Base-by-base conservation (phyloP, 441 rosid genomes). In the Bocquillonia castaneifolia region DNA sequence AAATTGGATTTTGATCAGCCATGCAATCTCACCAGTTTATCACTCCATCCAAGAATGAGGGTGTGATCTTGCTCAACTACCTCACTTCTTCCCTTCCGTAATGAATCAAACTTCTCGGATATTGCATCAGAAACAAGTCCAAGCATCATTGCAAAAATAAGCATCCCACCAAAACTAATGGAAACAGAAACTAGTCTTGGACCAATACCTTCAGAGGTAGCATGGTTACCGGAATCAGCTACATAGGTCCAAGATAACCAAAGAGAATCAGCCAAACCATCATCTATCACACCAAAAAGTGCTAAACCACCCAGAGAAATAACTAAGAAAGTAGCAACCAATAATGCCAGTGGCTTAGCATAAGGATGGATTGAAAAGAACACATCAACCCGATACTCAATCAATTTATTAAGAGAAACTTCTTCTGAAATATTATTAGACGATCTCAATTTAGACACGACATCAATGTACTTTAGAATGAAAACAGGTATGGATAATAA, bases 51-150 rank as follows among this genome's bases (percentile, higher is more conserved):
- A 80, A 88, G 91, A 68, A 88, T 63, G 34, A 88, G 81, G 63
- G 91, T 84, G 82, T 88, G 93, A 60, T 83, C 81, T 67, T 78
- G 85, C 88, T 86, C 88, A 66, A 88, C 85, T 6, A 84, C 91
- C 78, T 81, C 85, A 60, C 93, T 84, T 71, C 75, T 84, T 70
- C 91, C 93, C 78, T 88, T 88, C 78, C 93, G 77, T 69, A 86
- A 70, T 0, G 91, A 88, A 78, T 86, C 93, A 64, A 86, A 80
- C 78, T 83, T 88, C 86, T 88, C 89, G 14, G 93, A 88, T 64
- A 86, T 88, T n/a, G 93, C 83, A 82, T 88, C 91, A 63, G 88
- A 83, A 40, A 88, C 91, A 72, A 88, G 93, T 66, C 89, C 93
- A 69, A 86, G 88, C 91, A 88, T 86, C 91, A 86, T 86, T 9